Percentiles rank a stretch among this genome's conserved stretches.
Conservation (phyloP, 139 green algal genomes). For the Micractinium conductrix region DNA sequence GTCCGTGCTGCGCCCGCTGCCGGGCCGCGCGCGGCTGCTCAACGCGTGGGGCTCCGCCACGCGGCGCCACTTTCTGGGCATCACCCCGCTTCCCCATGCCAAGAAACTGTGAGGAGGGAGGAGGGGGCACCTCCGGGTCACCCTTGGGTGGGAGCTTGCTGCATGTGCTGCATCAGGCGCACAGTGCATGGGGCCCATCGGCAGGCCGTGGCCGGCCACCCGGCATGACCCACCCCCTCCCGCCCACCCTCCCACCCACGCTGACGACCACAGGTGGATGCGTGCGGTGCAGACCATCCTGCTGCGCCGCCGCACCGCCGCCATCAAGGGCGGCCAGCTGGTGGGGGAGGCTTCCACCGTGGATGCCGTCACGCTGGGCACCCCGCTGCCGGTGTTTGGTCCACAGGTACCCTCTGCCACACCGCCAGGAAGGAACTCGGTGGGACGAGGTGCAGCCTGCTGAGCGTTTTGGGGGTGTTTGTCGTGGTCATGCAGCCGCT, state of each 20-base stretch:
- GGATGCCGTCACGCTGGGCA: too few species aligned
- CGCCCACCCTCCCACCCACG: not conserved
- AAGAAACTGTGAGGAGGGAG: constrained; percentile 19
- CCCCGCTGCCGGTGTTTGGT: not conserved
- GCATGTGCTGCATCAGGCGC: not conserved
- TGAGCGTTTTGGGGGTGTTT: too few species aligned
- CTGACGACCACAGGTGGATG: constrained; percentile 41
- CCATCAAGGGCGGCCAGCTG: constrained; percentile 6
- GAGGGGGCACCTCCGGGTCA: too few species aligned
- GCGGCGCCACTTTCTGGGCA: constrained; percentile 46
- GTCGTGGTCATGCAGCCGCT: too few species aligned
- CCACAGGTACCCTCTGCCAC: too few species aligned
- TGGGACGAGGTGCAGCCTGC: too few species aligned
- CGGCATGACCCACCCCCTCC: not conserved
- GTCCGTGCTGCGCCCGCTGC: constrained; percentile 60
- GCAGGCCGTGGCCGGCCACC: not conserved
- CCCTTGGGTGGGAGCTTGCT: too few species aligned
- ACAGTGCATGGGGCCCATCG: not conserved
- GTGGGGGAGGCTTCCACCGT: too few species aligned
- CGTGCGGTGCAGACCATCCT: constrained; percentile 46
- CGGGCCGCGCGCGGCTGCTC: constrained; percentile 46
- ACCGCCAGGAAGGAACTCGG: too few species aligned
- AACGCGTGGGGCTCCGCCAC: constrained; percentile 18
- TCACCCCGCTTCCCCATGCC: not conserved
- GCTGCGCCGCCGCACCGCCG: constrained; percentile 40